Percentiles rank a stretch among this genome's conserved stretches.
Conservation (phyloP, 83 land plant species). For the Picea mariana region DNA sequence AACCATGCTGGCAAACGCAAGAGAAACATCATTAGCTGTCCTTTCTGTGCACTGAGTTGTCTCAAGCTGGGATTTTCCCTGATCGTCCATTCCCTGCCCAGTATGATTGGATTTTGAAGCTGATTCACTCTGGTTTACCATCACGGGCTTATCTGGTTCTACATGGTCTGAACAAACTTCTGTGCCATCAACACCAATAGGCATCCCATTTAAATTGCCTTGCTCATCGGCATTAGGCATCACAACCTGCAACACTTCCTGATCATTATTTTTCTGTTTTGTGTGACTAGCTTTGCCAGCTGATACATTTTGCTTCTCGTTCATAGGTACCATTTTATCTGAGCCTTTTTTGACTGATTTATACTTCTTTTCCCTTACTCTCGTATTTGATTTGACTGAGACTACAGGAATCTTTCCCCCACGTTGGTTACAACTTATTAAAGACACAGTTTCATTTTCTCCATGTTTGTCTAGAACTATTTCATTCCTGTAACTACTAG, state of each 20-base stretch:
- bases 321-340: background rate
- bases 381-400: background rate
- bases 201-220: background rate
- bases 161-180: background rate
- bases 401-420: background rate
- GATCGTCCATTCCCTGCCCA: background rate
- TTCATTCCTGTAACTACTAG: background rate
- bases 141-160: background rate
- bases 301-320: background rate
- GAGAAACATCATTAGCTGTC: too few species aligned
- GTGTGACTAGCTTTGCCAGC: background rate
- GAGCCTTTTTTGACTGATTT: background rate
- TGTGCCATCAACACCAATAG: background rate
- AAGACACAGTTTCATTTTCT: background rate
- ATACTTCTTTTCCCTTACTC: background rate
- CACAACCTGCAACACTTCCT: background rate
- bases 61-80: background rate
- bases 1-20: too few species aligned
- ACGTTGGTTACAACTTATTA: background rate
- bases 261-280: background rate
- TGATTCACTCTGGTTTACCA: conserved; percentile 1
- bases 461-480: background rate
- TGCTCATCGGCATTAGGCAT: background rate
- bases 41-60: background rate
- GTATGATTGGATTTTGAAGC: background rate